Evolutionary conservation across 169 alveolate genomes (phyloP).

Genomic region (Cryptosporidium ubiquitum): DNA sequence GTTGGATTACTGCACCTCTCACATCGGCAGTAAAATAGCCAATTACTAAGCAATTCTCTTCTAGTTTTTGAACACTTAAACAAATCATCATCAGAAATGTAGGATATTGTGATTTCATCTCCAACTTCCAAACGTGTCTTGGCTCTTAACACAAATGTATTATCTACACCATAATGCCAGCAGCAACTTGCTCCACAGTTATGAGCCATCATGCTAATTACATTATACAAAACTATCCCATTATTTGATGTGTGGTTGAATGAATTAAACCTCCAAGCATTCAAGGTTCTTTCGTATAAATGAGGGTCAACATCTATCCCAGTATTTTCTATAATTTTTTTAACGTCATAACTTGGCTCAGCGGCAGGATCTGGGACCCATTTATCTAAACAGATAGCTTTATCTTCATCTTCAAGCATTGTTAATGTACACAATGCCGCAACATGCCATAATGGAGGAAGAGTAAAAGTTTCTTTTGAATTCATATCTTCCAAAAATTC

Average conservation of each 20-base stretch:
- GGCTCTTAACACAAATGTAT: constrained; percentile 83
- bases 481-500: constrained; percentile 72
- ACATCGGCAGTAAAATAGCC: constrained; percentile 86
- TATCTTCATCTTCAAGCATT: constrained; percentile 76
- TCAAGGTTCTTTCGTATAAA: constrained; percentile 74
- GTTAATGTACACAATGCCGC: constrained; percentile 85
- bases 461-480: constrained; percentile 54
- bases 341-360: constrained; percentile 69
- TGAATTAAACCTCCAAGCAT: constrained; percentile 88
- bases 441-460: constrained; percentile 87
- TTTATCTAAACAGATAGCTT: constrained; percentile 76
- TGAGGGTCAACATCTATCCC: constrained; percentile 72
- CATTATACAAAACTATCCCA: constrained; percentile 76
- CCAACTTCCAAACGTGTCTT: constrained; percentile 82
- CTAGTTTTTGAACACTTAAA: constrained; percentile 84
- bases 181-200: constrained; percentile 87
- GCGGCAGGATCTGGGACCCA: constrained; percentile 84
- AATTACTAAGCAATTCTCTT: constrained; percentile 83
- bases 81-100: constrained; percentile 85
- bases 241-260: constrained; percentile 85
- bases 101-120: constrained; percentile 87
- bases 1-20: constrained; percentile 80
- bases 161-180: constrained; percentile 86
- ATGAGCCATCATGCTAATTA: constrained; percentile 85
- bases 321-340: constrained; percentile 56